Evolutionary conservation across 2,329 filamentous ascomycete species (phyloP).

Genomic region (Fusarium nygamai): DNA sequence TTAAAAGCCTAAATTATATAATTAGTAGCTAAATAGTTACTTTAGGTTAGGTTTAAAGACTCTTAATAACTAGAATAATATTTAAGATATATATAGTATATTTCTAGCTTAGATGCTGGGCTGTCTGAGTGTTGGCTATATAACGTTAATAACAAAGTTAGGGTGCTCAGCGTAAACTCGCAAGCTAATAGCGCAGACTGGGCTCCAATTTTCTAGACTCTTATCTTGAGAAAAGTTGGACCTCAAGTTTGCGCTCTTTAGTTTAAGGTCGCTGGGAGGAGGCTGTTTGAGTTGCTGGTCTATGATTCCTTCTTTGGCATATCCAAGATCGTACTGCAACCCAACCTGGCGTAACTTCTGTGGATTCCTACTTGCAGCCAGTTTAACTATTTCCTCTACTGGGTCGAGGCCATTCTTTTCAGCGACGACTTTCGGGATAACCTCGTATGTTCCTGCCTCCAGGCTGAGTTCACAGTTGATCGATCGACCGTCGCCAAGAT

Average conservation of each 20-base stretch:
- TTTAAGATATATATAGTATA: neutral
- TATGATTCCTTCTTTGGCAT: neutral
- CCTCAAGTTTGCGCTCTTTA: neutral
- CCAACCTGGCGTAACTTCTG: neutral
- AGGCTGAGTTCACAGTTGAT: conserved; percentile 76
- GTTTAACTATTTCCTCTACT: neutral
- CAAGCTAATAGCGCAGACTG: neutral
- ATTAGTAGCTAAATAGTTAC: too few species aligned
- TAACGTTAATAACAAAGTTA: neutral
- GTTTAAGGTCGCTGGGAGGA: neutral
- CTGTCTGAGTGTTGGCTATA: neutral
- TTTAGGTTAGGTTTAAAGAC: neutral
- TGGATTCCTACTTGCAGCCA: neutral
- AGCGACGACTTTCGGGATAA: conserved; percentile 75
- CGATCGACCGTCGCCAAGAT: conserved; percentile 64
- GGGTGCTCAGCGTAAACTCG: neutral
- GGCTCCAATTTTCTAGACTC: neutral
- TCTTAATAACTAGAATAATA: neutral
- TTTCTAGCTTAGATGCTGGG: neutral
- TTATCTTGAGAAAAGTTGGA: neutral
- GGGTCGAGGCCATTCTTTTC: conserved; percentile 42
- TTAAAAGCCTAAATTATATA: too few species aligned
- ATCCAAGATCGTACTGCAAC: neutral
- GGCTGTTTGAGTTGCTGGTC: neutral
- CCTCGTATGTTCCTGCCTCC: conserved; percentile 73